Base-by-base conservation (phyloP, 1,139 yeast genomes). In the Zhuliangozyma parablackwelliae region DNA sequence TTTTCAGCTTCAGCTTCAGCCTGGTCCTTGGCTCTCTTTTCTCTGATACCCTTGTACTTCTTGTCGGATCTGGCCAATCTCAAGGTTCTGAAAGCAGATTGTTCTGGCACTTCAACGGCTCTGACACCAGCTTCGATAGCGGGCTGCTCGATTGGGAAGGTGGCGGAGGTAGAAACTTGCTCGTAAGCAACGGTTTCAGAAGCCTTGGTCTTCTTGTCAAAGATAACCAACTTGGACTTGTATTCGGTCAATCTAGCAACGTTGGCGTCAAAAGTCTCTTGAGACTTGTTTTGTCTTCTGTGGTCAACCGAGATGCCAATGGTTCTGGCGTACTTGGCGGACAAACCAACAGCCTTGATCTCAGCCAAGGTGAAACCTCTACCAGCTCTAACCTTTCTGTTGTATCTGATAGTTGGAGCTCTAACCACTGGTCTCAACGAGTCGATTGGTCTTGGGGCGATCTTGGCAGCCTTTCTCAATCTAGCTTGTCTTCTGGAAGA, bases 1-100 rank as follows among this genome's bases (percentile, higher is more conserved):
- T 89, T 89, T 64, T 88, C 96, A 77, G 95, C 96, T 79, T 90
- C 97, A 70, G 97, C 97, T 76, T 87, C 97, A 72, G 97, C 97
- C 79, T 80, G 80, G 57, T 89, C 97, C 67, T 72, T 82, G 61
- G 95, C 95, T 78, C 96, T 86, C 95, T 90, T 90, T 68, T 83
- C 97, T 78, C 95, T 88, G 75, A 80, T 75, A 79, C 98, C 98
- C 70, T 72, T 78, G 86, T 78, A 84, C 73, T 78, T 88, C 82
- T 92, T 88, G 63, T 86, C 88, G 58, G 92, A 81, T 80, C 92
- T 87, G 51, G 97, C 97, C 65, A 77, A 72, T 78, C 97, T 87
- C 69, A 92, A 85, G 63, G 97, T 89, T 73, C 83, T 80, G 95
- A 64, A 92, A 66, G 98, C 97, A 69, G 89, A 73, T 70, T 85